Evolutionary conservation across 306 rosid species (phyloP).

Genomic region (Cucumis hystrix): DNA sequence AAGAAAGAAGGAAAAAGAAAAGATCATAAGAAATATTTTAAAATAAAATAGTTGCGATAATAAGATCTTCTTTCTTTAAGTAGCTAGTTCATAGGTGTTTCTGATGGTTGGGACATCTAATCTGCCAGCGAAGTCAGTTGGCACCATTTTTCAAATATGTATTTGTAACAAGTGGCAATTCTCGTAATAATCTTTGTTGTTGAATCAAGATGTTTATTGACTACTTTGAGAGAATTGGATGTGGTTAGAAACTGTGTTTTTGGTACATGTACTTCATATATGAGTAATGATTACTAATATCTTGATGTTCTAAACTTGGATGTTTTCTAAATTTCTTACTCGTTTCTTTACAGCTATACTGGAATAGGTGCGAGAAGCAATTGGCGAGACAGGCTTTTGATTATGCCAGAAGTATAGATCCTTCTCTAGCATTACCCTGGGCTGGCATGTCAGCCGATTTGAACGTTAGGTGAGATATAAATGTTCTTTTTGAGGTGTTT

Average conservation of each 20-base stretch:
- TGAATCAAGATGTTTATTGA: neutral
- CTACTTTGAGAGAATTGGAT: neutral
- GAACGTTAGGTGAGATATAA: slow-evolving; percentile 30
- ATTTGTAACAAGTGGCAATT: neutral
- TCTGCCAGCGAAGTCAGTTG: neutral
- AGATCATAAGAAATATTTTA: neutral
- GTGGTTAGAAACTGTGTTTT: neutral
- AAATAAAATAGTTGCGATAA: neutral
- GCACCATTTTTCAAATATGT: neutral
- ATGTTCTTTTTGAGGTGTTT: neutral
- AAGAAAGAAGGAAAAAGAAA: neutral
- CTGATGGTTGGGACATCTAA: neutral
- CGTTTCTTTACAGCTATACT: slow-evolving; percentile 40
- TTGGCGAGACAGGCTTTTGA: slow-evolving; percentile 77
- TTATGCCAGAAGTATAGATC: slow-evolving; percentile 87
- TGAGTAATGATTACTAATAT: neutral
- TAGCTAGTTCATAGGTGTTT: neutral
- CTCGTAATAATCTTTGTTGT: neutral
- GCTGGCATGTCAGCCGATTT: slow-evolving; percentile 92
- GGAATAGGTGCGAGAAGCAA: slow-evolving; percentile 45
- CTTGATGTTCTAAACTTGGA: neutral
- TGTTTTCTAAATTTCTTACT: neutral
- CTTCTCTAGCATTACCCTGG: slow-evolving; percentile 89
- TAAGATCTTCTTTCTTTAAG: neutral
- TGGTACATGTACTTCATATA: neutral